Base-by-base conservation (phyloP, 2,329 filamentous ascomycete genomes). In the Didymella lethalis region DNA sequence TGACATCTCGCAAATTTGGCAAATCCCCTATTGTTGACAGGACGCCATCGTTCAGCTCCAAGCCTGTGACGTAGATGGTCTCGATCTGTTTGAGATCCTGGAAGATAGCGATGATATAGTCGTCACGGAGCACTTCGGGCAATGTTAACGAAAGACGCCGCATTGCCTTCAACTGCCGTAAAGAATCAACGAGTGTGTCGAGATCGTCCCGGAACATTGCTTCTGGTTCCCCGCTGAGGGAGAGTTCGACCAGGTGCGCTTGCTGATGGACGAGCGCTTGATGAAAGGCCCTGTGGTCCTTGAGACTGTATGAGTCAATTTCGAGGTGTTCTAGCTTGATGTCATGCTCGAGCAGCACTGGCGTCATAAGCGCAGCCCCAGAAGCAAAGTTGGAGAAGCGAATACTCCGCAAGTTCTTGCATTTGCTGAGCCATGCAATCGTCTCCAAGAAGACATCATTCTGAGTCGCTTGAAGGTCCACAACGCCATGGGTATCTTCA, bases 11-110 rank as follows among this genome's bases (percentile, higher is more conserved):
- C 34, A 90, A 74, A 31, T 82, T 78, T 3, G 71, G 70, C 43
- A 88, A 75, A 6, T 71, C 70, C 11, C 83, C 78, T 12, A 87
- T 69, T 3, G 71, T 68, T 32, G 70, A 68, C 55, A 83, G 79
- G 11, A 84, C 75, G 23, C 80, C 78, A 59, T 87, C 83, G 5
- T 82, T 79, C 23, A 84, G 73, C 16, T 83, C 83, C 43, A 82
- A 79, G 8, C 87, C 86, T 43, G 81, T 82, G 48, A 89, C 82
- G 44, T 79, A 82, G 14, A 90, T 73, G 12, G 85, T 81, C 63
- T 88, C 84, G 0, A 90, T 78, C 16, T 78, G 68, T 0, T 74
- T 74, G 10, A 87, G 74, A 10, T 77, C 71, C 1, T 70, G 59
- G 25, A 82, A 78, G 16, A 90, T 78, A 2, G 66, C 66, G 11